Evolutionary conservation across 257 asterid species (phyloP), one percentile per base, ranked within the genome.

Genomic region (Verbascum thapsus): DNA sequence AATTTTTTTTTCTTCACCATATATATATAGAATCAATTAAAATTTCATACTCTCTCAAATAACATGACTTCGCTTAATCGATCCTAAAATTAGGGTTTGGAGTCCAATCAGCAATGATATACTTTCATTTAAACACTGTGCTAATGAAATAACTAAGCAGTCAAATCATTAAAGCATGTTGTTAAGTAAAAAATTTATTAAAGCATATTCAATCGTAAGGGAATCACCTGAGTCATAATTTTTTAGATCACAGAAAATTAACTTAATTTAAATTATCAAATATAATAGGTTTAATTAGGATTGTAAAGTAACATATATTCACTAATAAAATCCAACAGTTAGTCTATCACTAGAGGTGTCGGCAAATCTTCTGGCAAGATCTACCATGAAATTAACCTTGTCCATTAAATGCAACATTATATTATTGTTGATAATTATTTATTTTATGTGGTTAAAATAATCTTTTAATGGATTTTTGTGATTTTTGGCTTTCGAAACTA

Each of bases 91-190:
- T n/a, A n/a, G n/a, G n/a, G n/a, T n/a, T n/a, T n/a, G n/a, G n/a
- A n/a, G n/a, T n/a, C n/a, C n/a, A n/a, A n/a, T n/a, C n/a, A n/a
- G n/a, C n/a, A n/a, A n/a, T n/a, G n/a, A n/a, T n/a, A n/a, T n/a
- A n/a, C n/a, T 62, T 43, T 23, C 23, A 47, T 41, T 43, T 34
- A 32, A 57, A 43, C 49, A 55, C 49, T 15, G 53, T 41, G 45
- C 40, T 12, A 67, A 45, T 57, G 38, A 59, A 56, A 6, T 40
- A 58, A 26, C 10, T 4, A 3, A 68, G 44, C 61, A 53, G 58
- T 70, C 75, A 53, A 54, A 34, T 69, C 73, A 61, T 1, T 12
- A 60, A 60, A n/a, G n/a, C n/a, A n/a, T n/a, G n/a, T n/a, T n/a
- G n/a, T n/a, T n/a, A n/a, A n/a, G n/a, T n/a, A n/a, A n/a, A n/a